Base-by-base conservation (phyloP, 1,284 basidiomycete species). In the Leccinum pallidistipes region DNA sequence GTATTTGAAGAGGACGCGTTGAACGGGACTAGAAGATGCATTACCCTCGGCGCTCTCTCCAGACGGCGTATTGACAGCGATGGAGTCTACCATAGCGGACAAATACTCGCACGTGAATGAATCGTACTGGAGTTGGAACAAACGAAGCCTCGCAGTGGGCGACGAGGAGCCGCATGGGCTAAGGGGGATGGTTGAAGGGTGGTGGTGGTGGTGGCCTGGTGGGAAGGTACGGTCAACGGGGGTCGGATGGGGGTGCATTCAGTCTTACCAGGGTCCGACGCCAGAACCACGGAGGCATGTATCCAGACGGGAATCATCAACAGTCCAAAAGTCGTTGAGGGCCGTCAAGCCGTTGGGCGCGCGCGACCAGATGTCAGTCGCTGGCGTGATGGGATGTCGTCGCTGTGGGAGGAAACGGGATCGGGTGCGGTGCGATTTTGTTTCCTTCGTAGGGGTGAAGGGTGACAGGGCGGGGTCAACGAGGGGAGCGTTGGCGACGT, bases 41-140 rank as follows among this genome's bases (percentile, higher is more conserved):
- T 79, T 80, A 3, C 72, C 76, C 29, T 74, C 72, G 1, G 68
- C 72, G 55, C 76, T 82, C 11, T 72, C 77, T 36, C 81, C 86
- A 21, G 88, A 87, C 0, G 87, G 86, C 0, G 90, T 88, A 65
- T 91, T 90, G 45, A 91, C 81, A 24, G 88, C 92, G 65, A 95
- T 94, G 11, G 89, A 94, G 68, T 97, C 94, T 1, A 95, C 92
- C 74, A 98, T 84, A 1, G 91, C 93, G 1, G 92, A 93, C 55
- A 98, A 85, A 72, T 97, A 93, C 50, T 96, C 91, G 40, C 94
- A 86, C 2, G 95, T 97, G 71, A 91, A 94, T 0, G 95, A 96
- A 75, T 98, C 95, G 72, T 97, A 97, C 64, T 92, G 87, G 64
- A 94, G 92, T 69, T 94, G 90, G 78, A 97, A 97, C 36, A 97